phyloP scores from a whole-genome alignment of 2,329 filamentous ascomycete species.

The Colletotrichum agaves region DNA sequence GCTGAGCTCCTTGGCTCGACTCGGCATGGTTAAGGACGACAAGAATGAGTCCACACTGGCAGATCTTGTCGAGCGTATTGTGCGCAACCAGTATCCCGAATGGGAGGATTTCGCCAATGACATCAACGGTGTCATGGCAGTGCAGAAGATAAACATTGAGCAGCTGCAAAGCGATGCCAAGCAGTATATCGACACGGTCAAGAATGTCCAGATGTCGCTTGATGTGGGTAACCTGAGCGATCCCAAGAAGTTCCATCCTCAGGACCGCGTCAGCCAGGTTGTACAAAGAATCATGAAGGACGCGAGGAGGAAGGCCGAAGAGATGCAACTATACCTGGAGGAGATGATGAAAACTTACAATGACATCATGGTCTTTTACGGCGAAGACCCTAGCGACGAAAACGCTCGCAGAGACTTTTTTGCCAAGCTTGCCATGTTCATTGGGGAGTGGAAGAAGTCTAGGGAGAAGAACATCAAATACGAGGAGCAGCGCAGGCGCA shows the following conservation, averaged over 20 bases:
- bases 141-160: conserved; percentile 95
- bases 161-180: conserved; percentile 88
- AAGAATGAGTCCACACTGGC: conserved; percentile 98
- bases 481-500: conserved; percentile 85
- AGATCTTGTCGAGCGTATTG: conserved; percentile 95
- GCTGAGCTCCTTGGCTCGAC: conserved; percentile 88
- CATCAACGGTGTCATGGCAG: conserved; percentile 79
- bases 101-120: conserved; percentile 92
- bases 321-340: conserved; percentile 92
- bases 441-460: conserved; percentile 95
- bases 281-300: conserved; percentile 97
- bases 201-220: conserved; percentile 90
- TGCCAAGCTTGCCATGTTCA: conserved; percentile 88
- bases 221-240: conserved; percentile 96
- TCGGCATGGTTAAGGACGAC: conserved; percentile 99
- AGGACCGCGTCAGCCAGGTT: conserved; percentile 92
- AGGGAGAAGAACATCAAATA: conserved; percentile 88
- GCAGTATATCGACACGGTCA: conserved; percentile 94
- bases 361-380: conserved; percentile 96
- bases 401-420: conserved; percentile 97
- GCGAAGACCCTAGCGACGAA: conserved; percentile 91
- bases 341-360: conserved; percentile 93
- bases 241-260: conserved; percentile 96
- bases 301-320: conserved; percentile 92
- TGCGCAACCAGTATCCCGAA: conserved; percentile 94